Evolutionary conservation across 2,329 filamentous ascomycete genomes (phyloP).

Genomic region (Venturia carpophila): DNA sequence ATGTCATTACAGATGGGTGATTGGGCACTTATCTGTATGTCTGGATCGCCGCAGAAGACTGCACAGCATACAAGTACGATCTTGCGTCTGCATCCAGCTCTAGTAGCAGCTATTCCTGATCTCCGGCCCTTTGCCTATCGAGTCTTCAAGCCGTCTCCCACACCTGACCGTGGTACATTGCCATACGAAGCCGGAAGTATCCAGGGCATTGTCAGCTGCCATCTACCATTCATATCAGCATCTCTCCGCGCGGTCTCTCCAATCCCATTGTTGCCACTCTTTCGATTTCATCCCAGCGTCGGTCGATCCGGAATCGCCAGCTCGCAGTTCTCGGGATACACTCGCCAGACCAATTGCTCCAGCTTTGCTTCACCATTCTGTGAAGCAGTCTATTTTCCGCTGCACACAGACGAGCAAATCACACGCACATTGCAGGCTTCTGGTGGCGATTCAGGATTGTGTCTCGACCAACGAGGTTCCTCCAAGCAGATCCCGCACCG

Average conservation of each 20-base stretch:
- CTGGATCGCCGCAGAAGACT: not conserved
- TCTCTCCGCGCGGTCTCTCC: not conserved
- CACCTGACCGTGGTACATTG: not conserved
- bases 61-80: not conserved
- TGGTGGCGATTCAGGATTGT: not conserved
- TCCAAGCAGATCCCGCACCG: not conserved
- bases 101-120: not conserved
- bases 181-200: not conserved
- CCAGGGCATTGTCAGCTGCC: not conserved
- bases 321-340: not conserved
- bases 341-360: not conserved
- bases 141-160: not conserved
- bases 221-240: not conserved
- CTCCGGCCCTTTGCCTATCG: not conserved
- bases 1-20: not conserved
- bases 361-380: not conserved
- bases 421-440: conserved; percentile 8
- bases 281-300: not conserved
- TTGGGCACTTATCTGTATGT: not conserved
- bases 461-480: not conserved
- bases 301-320: not conserved
- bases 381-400: conserved; percentile 6
- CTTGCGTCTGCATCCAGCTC: not conserved
- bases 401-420: conserved; percentile 4
- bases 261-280: conserved; percentile 4